These are phyloP conservation scores for Neurospora sp. DNA, from an alignment of 495 filamentous ascomycete genomes.

Conservation along the genomic window DNA sequence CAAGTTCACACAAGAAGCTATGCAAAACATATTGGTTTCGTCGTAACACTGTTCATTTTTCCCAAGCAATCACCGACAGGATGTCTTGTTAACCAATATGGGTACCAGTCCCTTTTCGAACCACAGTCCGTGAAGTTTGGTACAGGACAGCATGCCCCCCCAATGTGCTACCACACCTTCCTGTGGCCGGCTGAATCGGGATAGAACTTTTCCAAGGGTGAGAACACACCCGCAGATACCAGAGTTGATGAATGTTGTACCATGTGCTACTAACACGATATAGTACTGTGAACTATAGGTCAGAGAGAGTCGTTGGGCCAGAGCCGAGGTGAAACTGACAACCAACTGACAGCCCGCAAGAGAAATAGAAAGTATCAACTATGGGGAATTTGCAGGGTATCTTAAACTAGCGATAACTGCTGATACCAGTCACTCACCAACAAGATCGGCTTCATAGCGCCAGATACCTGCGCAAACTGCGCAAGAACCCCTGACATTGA, in stretches of 20 bases:
- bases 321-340: neutral
- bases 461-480: neutral
- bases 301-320: neutral
- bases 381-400: neutral
- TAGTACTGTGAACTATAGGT: neutral
- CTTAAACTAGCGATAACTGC: neutral
- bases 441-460: neutral
- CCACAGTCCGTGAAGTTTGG: neutral
- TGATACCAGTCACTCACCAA: neutral
- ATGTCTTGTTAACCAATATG: neutral
- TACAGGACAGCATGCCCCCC: neutral
- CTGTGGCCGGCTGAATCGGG: neutral
- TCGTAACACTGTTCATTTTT: neutral
- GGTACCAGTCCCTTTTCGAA: neutral
- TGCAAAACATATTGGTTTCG: neutral
- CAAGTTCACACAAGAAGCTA: neutral
- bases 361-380: neutral
- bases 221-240: neutral
- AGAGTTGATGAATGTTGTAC: neutral
- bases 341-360: neutral
- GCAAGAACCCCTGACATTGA: neutral
- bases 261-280: neutral
- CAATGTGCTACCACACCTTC: neutral
- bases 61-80: neutral
- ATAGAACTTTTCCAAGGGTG: neutral